Base-by-base conservation (phyloP, 2,329 filamentous ascomycete species). In the Biscogniauxia mediterranea region DNA sequence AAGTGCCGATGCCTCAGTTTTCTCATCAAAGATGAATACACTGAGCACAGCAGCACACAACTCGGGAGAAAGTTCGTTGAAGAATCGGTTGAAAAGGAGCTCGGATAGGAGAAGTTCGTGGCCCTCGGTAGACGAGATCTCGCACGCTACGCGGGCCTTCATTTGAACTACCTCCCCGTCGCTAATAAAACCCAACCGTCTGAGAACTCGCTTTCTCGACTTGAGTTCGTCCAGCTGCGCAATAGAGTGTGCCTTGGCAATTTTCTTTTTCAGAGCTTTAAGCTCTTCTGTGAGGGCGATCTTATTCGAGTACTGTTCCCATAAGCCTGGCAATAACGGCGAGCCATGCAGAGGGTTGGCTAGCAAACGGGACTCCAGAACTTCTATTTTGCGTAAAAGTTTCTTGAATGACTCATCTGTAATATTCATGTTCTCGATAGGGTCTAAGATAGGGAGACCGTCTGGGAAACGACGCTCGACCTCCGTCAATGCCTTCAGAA, bases 11-110 rank as follows among this genome's bases (percentile, higher is more conserved):
- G 93, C 88, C 69, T 94, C 90, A 54, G 91, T 88, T 81, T 96
- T 97, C 79, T 99, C 95, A 73, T 99, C 96, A 68, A 98, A 97
- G 66, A 99, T 95, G 79, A 99, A 98, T 72, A 92, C 93, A 70
- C 92, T 96, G 61, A 99, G 83, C 5, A 93, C 87, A 0, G 94
- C 86, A 1, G 95, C 95, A 69, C 89, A 91, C 67, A 94, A 85
- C 75, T 98, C 94, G 0, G 95, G 93, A 0, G 88, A 88, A 52
- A 98, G 81, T 73, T 97, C 93, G 74, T 98, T 99, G 84, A 99
- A 99, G 83, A 97, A 98, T 49, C 93, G 87, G 76, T 98, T 96
- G 77, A 99, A 98, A 0, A 99, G 84, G 26, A 99, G 83, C 76
- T 99, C 95, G 13, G 91, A 93, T 5, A 99, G 84, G 66, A 99